These are phyloP conservation scores for Agrocybe praecox DNA, from an alignment of 768 basidiomycete species.

Conservation along the genomic window DNA sequence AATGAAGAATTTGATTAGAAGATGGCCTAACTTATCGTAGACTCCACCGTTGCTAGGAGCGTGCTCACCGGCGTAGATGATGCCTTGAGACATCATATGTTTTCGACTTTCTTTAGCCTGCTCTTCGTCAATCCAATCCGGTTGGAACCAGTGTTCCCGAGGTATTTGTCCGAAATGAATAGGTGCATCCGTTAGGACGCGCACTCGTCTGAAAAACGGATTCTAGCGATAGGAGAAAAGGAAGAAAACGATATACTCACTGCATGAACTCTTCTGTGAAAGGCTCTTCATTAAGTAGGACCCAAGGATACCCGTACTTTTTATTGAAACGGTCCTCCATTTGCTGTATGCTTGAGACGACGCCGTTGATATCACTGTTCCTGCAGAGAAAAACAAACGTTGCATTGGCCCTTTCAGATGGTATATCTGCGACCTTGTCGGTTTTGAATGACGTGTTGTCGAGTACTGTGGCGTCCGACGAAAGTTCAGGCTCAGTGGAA, in stretches of 20 bases:
- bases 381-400: conserved; percentile 77
- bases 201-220: conserved; percentile 42
- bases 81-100: conserved; percentile 62
- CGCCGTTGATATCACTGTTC: conserved; percentile 54
- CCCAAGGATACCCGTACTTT: conserved; percentile 74
- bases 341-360: conserved; percentile 59
- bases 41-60: conserved; percentile 2
- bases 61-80: conserved; percentile 61
- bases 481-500: background rate
- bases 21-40: background rate
- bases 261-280: conserved; percentile 75
- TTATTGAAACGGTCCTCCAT: conserved; percentile 88
- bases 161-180: conserved; percentile 76
- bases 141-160: conserved; percentile 77
- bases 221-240: background rate
- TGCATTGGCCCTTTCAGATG: conserved; percentile 58
- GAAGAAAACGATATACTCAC: conserved; percentile 29
- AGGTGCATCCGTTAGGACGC: conserved; percentile 56
- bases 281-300: conserved; percentile 83
- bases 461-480: background rate
- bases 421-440: background rate
- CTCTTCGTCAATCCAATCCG: conserved; percentile 77
- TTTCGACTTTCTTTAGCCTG: conserved; percentile 60
- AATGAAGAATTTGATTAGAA: conserved; percentile 9
- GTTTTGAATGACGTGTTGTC: background rate